A percentile compares a stretch with the other conserved stretches of the same genome.
Evolutionary conservation across 768 basidiomycete species (phyloP).

Genomic region (Mycena filopes): DNA sequence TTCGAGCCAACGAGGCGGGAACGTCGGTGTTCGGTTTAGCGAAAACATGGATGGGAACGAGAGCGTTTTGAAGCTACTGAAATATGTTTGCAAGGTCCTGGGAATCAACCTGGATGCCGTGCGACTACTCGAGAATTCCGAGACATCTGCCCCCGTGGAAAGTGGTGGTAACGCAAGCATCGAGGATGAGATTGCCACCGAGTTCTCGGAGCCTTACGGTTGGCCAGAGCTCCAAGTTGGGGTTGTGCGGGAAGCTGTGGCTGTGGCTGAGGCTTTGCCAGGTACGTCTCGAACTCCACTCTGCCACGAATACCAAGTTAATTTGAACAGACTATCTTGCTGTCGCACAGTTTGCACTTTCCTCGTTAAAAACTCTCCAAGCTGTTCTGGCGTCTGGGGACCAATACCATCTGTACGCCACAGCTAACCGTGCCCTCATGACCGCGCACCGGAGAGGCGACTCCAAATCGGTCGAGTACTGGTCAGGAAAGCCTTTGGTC

Average conservation of each 20-base stretch:
- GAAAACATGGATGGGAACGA: constrained; percentile 85
- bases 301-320: constrained; percentile 5
- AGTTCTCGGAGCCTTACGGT: constrained; percentile 71
- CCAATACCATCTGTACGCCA: constrained; percentile 82
- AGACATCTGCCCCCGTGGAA: constrained; percentile 23
- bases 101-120: constrained; percentile 87
- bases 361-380: constrained; percentile 81
- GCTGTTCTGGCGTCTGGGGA: constrained; percentile 76
- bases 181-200: constrained; percentile 55
- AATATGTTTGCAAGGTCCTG: constrained; percentile 79
- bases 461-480: constrained; percentile 78
- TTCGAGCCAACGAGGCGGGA: constrained; percentile 52
- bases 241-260: constrained; percentile 91
- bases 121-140: constrained; percentile 50
- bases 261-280: constrained; percentile 90
- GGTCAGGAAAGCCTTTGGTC: constrained; percentile 84
- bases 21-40: constrained; percentile 75
- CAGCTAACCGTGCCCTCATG: constrained; percentile 75
- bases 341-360: constrained; percentile 91
- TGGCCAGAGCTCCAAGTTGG: constrained; percentile 97
- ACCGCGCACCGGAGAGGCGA: constrained; percentile 85
- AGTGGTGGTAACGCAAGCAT: constrained; percentile 33
- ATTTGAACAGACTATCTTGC: constrained; percentile 75
- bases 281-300: constrained; percentile 57
- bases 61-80: constrained; percentile 80